Conservation (phyloP, 306 rosid species). For the Benincasa hispida region DNA sequence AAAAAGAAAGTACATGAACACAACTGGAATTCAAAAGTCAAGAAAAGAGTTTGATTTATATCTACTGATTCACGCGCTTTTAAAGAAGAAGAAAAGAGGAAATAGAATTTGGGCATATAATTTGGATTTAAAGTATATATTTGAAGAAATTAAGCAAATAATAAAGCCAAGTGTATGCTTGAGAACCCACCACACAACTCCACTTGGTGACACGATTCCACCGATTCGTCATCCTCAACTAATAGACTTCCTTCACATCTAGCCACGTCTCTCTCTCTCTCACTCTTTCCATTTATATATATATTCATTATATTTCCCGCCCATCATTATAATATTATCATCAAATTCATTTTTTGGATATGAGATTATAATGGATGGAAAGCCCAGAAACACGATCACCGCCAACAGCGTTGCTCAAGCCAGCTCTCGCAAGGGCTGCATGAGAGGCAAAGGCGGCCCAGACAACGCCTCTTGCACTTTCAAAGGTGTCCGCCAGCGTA, state of each 20-base stretch:
- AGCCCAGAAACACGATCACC: neutral
- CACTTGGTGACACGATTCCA: slow-evolving; percentile 51
- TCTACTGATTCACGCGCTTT: no score
- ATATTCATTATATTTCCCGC: no score
- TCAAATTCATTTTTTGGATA: no score
- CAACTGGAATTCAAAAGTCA: no score
- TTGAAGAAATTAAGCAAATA: neutral
- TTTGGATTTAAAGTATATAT: no score
- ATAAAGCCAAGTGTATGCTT: slow-evolving; percentile 53
- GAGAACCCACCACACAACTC: slow-evolving; percentile 35
- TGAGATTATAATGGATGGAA: neutral
- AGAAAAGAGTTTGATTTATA: no score
- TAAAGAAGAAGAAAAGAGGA: neutral
- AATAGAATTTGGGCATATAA: neutral
- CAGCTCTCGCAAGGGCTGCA: slow-evolving; percentile 77
- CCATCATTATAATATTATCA: no score
- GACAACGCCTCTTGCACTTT: slow-evolving; percentile 70
- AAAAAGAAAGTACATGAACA: no score
- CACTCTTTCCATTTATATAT: neutral
- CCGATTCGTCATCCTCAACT: slow-evolving; percentile 8
- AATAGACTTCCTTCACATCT: slow-evolving; percentile 20
- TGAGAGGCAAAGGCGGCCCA: slow-evolving; percentile 93
- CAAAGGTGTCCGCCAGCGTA: slow-evolving; percentile 85
- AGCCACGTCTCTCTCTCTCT: slow-evolving; percentile 64
- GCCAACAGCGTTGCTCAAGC: slow-evolving; percentile 36